A percentile compares a stretch with the other conserved stretches of the same genome.
phyloP scores from a whole-genome alignment of 208 protist species.

The Jaenimonas drosophilae region DNA sequence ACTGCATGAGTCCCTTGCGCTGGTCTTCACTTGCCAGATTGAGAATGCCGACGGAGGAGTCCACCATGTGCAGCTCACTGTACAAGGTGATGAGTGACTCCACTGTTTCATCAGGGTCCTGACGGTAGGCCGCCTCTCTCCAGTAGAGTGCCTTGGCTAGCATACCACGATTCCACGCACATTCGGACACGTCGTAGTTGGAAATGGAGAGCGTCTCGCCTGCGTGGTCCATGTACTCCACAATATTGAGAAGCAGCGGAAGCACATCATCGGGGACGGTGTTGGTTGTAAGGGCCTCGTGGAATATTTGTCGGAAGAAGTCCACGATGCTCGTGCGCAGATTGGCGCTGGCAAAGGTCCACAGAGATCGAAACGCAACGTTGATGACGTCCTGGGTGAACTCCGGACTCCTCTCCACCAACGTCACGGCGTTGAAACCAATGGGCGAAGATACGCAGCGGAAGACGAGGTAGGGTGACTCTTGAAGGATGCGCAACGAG shows the following conservation, averaged over 20 bases:
- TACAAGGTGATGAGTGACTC: slow-evolving; percentile 80
- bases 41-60: slow-evolving; percentile 71
- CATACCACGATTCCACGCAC: slow-evolving; percentile 81
- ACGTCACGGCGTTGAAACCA: slow-evolving; percentile 46
- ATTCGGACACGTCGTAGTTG: slow-evolving; percentile 55
- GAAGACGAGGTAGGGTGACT: slow-evolving; percentile 82
- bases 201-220: slow-evolving; percentile 58
- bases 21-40: slow-evolving; percentile 54
- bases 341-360: slow-evolving; percentile 51
- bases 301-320: slow-evolving; percentile 49
- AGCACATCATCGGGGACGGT: slow-evolving; percentile 70
- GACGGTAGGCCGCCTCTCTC: slow-evolving; percentile 75
- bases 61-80: slow-evolving; percentile 66
- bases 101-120: slow-evolving; percentile 38
- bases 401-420: slow-evolving; percentile 50
- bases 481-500: slow-evolving; percentile 46
- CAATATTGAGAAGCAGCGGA: slow-evolving; percentile 44
- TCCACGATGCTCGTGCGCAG: slow-evolving; percentile 50
- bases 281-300: slow-evolving; percentile 40
- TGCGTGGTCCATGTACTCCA: slow-evolving; percentile 84
- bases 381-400: slow-evolving; percentile 58
- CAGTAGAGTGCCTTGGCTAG: slow-evolving; percentile 83
- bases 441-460: slow-evolving; percentile 60
- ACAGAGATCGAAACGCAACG: slow-evolving; percentile 67
- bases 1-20: slow-evolving; percentile 51